Evolutionary conservation across 2,329 filamentous ascomycete species (phyloP).

Genomic region (Claviceps lovelessii): DNA sequence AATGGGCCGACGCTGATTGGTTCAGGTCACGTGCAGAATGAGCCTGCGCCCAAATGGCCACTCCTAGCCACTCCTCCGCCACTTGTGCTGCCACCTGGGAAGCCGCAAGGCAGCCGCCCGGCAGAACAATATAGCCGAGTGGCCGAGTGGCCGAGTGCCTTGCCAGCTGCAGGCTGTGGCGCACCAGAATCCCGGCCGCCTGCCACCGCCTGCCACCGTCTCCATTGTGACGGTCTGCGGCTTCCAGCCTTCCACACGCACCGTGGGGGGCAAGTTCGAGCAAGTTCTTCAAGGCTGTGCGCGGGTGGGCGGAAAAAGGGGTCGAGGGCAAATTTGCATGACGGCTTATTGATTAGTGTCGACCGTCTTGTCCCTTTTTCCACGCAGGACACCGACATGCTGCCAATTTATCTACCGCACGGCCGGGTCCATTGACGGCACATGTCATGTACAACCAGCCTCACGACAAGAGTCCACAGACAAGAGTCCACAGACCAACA

Average conservation of each 20-base stretch:
- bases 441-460: background rate
- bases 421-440: background rate
- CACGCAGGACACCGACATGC: background rate
- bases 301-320: background rate
- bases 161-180: background rate
- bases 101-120: background rate
- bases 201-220: background rate
- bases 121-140: background rate
- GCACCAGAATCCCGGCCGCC: background rate
- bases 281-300: too few species aligned
- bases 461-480: too few species aligned
- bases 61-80: background rate
- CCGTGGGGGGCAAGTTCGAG: background rate
- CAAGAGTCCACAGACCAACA: too few species aligned
- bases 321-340: background rate
- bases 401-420: background rate
- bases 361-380: background rate
- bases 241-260: background rate
- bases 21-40: constrained; percentile 19
- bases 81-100: background rate
- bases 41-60: constrained; percentile 4
- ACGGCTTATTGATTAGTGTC: background rate
- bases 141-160: too few species aligned
- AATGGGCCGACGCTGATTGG: constrained; percentile 31
- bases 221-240: background rate